Evolutionary conservation across 805 yeast species (phyloP).

Genomic region (Ogataea saltuana): DNA sequence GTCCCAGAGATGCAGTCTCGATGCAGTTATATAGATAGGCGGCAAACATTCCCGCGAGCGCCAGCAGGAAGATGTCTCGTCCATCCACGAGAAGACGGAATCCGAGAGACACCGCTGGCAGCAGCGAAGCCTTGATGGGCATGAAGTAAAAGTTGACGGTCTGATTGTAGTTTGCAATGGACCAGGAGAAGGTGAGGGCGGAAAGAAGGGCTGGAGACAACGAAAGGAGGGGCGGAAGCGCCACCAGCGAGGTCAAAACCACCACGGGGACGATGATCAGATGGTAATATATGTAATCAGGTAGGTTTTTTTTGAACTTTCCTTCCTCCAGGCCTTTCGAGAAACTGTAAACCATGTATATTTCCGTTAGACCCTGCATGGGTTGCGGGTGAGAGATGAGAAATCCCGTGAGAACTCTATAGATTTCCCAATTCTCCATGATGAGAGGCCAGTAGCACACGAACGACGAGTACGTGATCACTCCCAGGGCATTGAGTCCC

Average conservation of each 20-base stretch:
- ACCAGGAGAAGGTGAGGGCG: slow-evolving; percentile 63
- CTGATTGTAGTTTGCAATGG: slow-evolving; percentile 53
- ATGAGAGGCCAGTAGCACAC: slow-evolving; percentile 36
- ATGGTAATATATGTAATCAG: slow-evolving; percentile 59
- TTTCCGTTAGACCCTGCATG: slow-evolving; percentile 49
- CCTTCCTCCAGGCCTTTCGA: slow-evolving; percentile 57
- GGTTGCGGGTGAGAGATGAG: slow-evolving; percentile 44
- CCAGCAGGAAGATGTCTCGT: slow-evolving; percentile 39
- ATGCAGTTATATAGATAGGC: slow-evolving; percentile 64
- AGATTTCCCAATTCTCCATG: slow-evolving; percentile 39
- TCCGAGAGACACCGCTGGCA: slow-evolving; percentile 46
- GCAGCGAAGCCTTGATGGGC: slow-evolving; percentile 56
- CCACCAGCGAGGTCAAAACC: slow-evolving; percentile 33
- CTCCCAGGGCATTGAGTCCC: slow-evolving; percentile 38
- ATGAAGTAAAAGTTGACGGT: slow-evolving; percentile 53
- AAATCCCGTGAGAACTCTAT: slow-evolving; percentile 52
- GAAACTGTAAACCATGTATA: slow-evolving; percentile 58
- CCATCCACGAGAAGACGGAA: slow-evolving; percentile 49
- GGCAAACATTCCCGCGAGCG: slow-evolving; percentile 51
- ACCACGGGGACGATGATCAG: slow-evolving; percentile 50
- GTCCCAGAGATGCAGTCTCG: slow-evolving; percentile 57
- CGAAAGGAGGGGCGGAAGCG: slow-evolving; percentile 33
- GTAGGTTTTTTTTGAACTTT: slow-evolving; percentile 47
- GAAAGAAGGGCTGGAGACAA: slow-evolving; percentile 45
- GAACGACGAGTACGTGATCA: slow-evolving; percentile 27